Evolutionary conservation across 768 basidiomycete species (phyloP), one percentile per base, ranked within the genome.

Genomic region (button mushroom (Agaricus bisporus)): DNA sequence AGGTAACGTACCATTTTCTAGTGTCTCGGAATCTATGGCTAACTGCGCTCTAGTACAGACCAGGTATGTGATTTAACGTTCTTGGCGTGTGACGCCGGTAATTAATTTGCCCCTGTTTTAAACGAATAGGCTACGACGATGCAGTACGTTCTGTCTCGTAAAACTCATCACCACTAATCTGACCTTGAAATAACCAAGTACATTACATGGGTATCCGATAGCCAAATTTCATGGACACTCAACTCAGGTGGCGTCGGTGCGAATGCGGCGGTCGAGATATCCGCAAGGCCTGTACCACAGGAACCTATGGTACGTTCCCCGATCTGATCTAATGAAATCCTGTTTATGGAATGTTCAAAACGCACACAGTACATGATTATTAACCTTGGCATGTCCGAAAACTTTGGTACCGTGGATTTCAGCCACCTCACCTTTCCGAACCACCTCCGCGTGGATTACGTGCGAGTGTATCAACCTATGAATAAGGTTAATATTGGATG

Each of bases 351-450:
- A n/a, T 45, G 25, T 43, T 29, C 12, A 32, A 3, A 81, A 59
- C 78, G 22, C 62, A 36, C 7, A 8, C 63, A 90, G 88, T 89
- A 91, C 63, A 66, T 95, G 59, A 81, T 94, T 60, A 70, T 79
- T 62, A 91, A 92, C 68, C 69, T 91, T 57, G 91, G 90, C 55
- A 81, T 94, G 70, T 91, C 89, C 8, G 69, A 73, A 55, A 86
- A 84, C 66, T 95, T 95, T 63, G 85, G 83, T 12, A 54, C 67
- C 1, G 78, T 91, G 54, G 83, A 94, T 67, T 78, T 87, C 55
- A 62, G 68, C 10, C 71, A 84, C 50, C 69, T 93, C 28, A 71
- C 70, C 12, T 90, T 88, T 68, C 90, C 92, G 20, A 68, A 65
- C 25, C 68, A 67, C 56, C 59, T 75, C 57, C 63, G 69, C 48